Evolutionary conservation across 1,284 basidiomycete genomes (phyloP).

Genomic region (Neonothopanus nambi): DNA sequence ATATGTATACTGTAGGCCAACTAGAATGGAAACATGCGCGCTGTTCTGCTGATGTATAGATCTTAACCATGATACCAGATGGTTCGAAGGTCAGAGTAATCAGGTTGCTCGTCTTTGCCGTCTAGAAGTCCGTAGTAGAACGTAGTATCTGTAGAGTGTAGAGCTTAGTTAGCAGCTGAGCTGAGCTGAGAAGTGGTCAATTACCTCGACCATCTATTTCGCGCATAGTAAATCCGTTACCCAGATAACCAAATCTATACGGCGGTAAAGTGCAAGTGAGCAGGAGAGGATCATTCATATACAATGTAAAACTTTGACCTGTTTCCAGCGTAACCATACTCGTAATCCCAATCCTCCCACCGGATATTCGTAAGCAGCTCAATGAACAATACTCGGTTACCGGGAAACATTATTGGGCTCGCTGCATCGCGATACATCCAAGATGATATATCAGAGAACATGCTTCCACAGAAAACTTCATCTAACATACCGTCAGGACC

Average conservation of each 20-base stretch:
- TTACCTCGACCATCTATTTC: constrained; percentile 22
- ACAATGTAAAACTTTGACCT: no score
- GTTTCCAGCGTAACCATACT: constrained; percentile 23
- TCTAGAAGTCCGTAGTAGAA: constrained; percentile 26
- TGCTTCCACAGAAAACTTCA: neutral
- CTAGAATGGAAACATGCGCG: no score
- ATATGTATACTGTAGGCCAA: no score
- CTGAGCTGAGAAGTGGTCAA: neutral
- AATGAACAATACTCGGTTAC: constrained; percentile 24
- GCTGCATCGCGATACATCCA: constrained; percentile 13
- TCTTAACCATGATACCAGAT: constrained; percentile 1
- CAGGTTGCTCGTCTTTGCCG: constrained; percentile 25
- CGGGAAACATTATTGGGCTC: constrained; percentile 23
- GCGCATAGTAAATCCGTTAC: constrained; percentile 22
- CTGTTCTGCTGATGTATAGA: no score
- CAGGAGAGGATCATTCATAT: neutral
- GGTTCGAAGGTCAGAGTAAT: constrained; percentile 22
- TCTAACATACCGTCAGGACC: constrained; percentile 16
- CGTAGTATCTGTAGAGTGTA: constrained; percentile 16
- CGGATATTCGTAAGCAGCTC: constrained; percentile 23
- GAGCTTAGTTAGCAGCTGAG: neutral
- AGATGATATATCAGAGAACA: neutral
- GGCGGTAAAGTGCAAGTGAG: neutral
- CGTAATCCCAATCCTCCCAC: constrained; percentile 27
- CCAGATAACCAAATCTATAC: constrained; percentile 22